Percentiles rank a stretch among this genome's conserved stretches.
These are phyloP conservation scores for Talinum fruticosum DNA, from an alignment of 148 eudicot species.

Conservation along the genomic window DNA sequence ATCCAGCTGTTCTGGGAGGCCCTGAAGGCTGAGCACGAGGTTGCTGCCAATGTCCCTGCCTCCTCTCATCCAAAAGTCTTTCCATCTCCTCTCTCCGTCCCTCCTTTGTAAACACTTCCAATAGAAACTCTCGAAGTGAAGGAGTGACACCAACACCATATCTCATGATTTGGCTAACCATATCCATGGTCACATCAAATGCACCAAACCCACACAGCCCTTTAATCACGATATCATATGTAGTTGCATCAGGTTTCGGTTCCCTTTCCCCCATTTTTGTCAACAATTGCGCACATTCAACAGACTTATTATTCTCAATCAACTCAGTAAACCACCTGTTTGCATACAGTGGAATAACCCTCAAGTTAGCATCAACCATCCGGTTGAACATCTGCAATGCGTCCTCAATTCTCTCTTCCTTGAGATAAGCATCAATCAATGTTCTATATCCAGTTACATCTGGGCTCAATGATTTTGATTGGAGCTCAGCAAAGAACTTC, in stretches of 20 bases:
- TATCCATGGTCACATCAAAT: conserved; percentile 33
- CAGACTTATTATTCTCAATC: conserved; percentile 52
- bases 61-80: conserved; percentile 43
- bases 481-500: conserved; percentile 53
- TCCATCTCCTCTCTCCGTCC: conserved; percentile 62
- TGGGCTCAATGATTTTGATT: conserved; percentile 64
- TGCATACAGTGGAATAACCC: conserved; percentile 76
- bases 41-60: conserved; percentile 32
- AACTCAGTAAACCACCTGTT: conserved; percentile 63
- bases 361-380: conserved; percentile 72
- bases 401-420: conserved; percentile 56
- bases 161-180: conserved; percentile 49
- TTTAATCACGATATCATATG: conserved; percentile 74
- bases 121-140: conserved; percentile 40
- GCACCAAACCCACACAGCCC: conserved; percentile 49
- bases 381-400: conserved; percentile 51
- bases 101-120: conserved; percentile 52
- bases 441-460: conserved; percentile 81
- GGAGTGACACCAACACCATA: conserved; percentile 51
- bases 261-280: conserved; percentile 69
- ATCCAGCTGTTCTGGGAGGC: conserved; percentile 22
- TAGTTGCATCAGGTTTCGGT: conserved; percentile 67
- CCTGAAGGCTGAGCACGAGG: conserved; percentile 27
- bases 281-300: conserved; percentile 55
- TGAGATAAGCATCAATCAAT: conserved; percentile 68